Base-by-base conservation (phyloP, 768 basidiomycete species). In the Agaricus blazei region DNA sequence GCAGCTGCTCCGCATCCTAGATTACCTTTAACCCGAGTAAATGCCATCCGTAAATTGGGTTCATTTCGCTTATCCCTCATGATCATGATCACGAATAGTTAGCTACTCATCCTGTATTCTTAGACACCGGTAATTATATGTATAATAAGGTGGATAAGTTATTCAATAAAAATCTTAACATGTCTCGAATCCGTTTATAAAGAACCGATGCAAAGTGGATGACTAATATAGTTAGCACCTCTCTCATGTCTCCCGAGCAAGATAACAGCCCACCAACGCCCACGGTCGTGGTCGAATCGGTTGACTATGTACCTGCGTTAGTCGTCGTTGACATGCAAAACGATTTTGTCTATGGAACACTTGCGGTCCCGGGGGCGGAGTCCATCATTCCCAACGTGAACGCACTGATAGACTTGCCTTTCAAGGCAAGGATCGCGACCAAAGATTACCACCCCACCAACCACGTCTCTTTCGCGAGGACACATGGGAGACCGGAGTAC, bases 241-340 rank as follows among this genome's bases (percentile, higher is more conserved):
- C 40, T 15, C 3, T 15, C 26, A 52, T 52, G 52, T 37, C 52
- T 23, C 37, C 52, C 31, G 36, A 42, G 15, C 42, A 44, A 34
- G 29, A 23, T 45, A 28, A 50, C 43, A 53, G 58, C 44, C 37
- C 38, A 11, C 24, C 49, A 24, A 9, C 46, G 15, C 52, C 56
- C 7, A 15, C 24, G 3, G 49, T 56, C 9, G n/a, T 6, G 4
- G 48, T 56, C 28, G 54, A 62, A n/a, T 58, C 55, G 23, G 53
- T 58, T n/a, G 45, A 53, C 19, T 71, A 74, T 58, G 65, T 63
- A 1, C 77, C 78, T 31, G 89, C 85, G 0, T 75, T 92, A 23
- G 63, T 91, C 50, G 77, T 92, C 52, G 72, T 93, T 37, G 91
- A 93, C 64, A 78, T 90, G 67, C 92, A 95, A 66, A 80, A 89